Evolutionary conservation across 768 basidiomycete species (phyloP).

Genomic region (Lentinula aciculospora): DNA sequence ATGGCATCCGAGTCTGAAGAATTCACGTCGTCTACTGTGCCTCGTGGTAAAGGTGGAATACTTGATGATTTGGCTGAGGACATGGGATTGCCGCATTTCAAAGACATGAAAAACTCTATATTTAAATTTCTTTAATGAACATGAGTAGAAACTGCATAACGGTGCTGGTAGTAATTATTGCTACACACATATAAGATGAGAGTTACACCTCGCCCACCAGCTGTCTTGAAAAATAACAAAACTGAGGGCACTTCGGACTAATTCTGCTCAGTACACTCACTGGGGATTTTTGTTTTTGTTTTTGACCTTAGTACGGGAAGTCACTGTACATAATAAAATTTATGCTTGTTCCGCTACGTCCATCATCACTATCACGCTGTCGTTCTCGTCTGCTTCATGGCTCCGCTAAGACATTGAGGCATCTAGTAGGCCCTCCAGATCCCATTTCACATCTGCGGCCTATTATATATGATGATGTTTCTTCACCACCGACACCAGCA

Average conservation of each 20-base stretch:
- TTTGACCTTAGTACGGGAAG: too few relatives aligned
- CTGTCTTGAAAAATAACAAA: too few relatives aligned
- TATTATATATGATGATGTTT: constrained; percentile 63
- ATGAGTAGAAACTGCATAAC: too few relatives aligned
- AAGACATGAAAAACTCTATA: constrained; percentile 8
- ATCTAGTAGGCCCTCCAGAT: constrained; percentile 64
- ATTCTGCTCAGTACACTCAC: too few relatives aligned
- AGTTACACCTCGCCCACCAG: too few relatives aligned
- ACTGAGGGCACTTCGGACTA: too few relatives aligned
- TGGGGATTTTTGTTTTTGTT: too few relatives aligned
- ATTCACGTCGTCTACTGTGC: constrained; percentile 9
- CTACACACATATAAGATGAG: too few relatives aligned
- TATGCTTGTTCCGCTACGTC: not conserved
- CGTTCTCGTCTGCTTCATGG: constrained; percentile 11
- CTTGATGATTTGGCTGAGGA: constrained; percentile 42
- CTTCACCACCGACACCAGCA: constrained; percentile 26
- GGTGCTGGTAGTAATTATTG: too few relatives aligned
- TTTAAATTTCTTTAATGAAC: constrained; percentile 1
- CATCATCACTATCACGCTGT: not conserved
- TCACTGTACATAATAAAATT: too few relatives aligned
- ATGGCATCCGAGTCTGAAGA: constrained; percentile 17
- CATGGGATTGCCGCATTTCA: constrained; percentile 30
- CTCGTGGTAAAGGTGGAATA: constrained; percentile 24
- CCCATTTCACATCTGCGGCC: constrained; percentile 78
- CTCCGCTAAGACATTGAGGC: constrained; percentile 17